These are phyloP conservation scores for Raffaelea ambrosiae DNA, from an alignment of 2,329 filamentous ascomycete genomes.

Conservation along the genomic window DNA sequence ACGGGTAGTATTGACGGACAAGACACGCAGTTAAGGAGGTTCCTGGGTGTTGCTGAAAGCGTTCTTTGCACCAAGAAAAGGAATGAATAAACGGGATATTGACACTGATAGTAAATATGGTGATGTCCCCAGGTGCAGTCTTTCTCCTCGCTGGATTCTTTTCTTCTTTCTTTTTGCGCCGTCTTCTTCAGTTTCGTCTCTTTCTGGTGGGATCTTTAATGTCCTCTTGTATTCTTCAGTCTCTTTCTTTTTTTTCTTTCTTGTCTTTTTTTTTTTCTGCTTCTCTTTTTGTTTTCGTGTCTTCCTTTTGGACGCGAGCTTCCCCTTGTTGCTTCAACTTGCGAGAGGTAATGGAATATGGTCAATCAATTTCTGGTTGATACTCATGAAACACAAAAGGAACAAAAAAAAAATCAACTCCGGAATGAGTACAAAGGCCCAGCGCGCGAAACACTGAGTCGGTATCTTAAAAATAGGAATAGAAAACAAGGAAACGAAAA, in stretches of 20 bases:
- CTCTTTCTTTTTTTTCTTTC: background rate
- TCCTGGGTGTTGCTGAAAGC: no score
- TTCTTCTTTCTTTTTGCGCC: conserved; percentile 5
- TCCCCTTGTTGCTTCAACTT: conserved; percentile 26
- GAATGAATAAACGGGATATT: no score
- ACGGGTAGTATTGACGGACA: no score
- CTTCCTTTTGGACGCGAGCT: conserved; percentile 1
- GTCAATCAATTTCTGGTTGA: conserved; percentile 2
- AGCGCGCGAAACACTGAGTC: background rate
- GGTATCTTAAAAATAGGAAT: background rate
- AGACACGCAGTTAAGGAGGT: no score
- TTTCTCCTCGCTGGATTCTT: background rate
- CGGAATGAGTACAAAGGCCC: background rate
- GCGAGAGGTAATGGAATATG: conserved; percentile 9
- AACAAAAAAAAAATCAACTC: background rate
- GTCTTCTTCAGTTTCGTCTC: conserved; percentile 7
- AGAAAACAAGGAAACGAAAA: background rate
- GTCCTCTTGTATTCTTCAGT: background rate
- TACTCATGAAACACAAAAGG: background rate
- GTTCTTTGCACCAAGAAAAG: no score
- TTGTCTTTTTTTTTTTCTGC: conserved; percentile 4
- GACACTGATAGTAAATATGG: no score
- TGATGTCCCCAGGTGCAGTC: no score
- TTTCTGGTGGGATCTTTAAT: conserved; percentile 2
- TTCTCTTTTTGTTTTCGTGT: background rate